Evolutionary conservation across 148 eudicot genomes (phyloP), one percentile per base, ranked within the genome.

Genomic region (Heliamphora exappendiculata): DNA sequence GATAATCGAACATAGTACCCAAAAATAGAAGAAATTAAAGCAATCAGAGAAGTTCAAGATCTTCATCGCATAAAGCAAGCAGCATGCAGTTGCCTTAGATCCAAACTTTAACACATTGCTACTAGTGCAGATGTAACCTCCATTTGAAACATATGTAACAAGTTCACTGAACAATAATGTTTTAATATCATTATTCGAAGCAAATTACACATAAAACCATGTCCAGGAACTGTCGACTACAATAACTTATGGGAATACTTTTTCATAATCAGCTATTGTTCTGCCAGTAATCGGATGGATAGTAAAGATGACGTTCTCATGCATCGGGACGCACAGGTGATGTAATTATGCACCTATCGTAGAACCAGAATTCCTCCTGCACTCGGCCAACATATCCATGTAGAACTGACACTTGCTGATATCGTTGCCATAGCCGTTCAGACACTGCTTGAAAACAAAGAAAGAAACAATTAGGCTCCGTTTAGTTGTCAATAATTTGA

Each of bases 341-440:
- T 14, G 34, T 9, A 45, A 75, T 85, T 72, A 90, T 62, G 85
- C 91, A 77, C 81, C 76, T 79, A 88, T 78, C 59, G 68, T 69
- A 20, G 87, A 78, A 14, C 92, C 88, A 19, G 96, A 84, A 88
- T 77, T 90, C 79, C 82, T 88, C 79, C 47, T 74, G 97, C 98
- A 93, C 42, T 93, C 92, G 3, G 83, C 55, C 86, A 88, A 49
- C 37, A 71, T 55, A 22, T 55, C 39, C 64, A 93, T 87, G 81
- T 57, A 73, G 65, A 73, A 33, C 65, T 57, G 65, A 67, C 66
- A 73, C 44, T 57, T 37, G 66, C 65, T 42, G 47, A 41, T 36
- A 39, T 57, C 65, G 10, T 24, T 73, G 39, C 72, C 51, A 26
- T 42, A 67, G 19, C 51, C 19, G 29, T 67, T 67, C n/a, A 67